A percentile compares a stretch with the other conserved stretches of the same genome.
Conservation (phyloP, 441 rosid species). For the Erysimum cheiri region DNA sequence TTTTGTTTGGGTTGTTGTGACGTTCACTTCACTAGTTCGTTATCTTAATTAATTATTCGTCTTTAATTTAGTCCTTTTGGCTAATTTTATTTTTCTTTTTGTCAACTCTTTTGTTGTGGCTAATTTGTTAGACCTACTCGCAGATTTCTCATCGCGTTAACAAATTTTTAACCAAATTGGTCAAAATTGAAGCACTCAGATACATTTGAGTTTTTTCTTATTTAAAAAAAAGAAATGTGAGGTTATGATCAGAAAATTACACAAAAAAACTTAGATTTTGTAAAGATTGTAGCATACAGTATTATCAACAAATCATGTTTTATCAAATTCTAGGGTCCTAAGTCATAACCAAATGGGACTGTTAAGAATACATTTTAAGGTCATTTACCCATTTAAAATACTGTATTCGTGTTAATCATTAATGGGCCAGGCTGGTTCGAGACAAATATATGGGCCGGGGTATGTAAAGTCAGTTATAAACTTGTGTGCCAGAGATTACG, state of each 20-base stretch:
- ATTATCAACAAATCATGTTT: too few relatives aligned
- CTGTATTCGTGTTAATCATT: background rate
- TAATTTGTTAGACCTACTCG: slow-evolving; percentile 15
- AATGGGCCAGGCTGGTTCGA: slow-evolving; percentile 1
- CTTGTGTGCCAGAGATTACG: background rate
- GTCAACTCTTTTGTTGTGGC: slow-evolving; percentile 21
- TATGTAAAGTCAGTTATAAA: background rate
- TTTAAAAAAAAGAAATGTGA: background rate
- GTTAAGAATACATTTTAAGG: too few relatives aligned
- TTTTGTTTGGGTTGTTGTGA: slow-evolving; percentile 5
- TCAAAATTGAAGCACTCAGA: background rate
- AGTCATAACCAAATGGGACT: too few relatives aligned
- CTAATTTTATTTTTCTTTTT: background rate
- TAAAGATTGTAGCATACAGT: background rate
- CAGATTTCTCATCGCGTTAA: background rate
- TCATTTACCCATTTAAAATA: too few relatives aligned
- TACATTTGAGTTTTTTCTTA: background rate
- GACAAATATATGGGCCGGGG: background rate
- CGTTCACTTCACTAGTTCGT: slow-evolving; percentile 17
- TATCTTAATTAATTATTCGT: slow-evolving; percentile 5
- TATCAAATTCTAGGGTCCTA: too few relatives aligned
- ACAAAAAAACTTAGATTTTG: background rate
- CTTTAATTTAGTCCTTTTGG: background rate
- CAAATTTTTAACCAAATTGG: background rate
- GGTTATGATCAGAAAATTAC: background rate